These are phyloP conservation scores for Pleurotus pulmonarius DNA, from an alignment of 768 basidiomycete species.

Conservation along the genomic window DNA sequence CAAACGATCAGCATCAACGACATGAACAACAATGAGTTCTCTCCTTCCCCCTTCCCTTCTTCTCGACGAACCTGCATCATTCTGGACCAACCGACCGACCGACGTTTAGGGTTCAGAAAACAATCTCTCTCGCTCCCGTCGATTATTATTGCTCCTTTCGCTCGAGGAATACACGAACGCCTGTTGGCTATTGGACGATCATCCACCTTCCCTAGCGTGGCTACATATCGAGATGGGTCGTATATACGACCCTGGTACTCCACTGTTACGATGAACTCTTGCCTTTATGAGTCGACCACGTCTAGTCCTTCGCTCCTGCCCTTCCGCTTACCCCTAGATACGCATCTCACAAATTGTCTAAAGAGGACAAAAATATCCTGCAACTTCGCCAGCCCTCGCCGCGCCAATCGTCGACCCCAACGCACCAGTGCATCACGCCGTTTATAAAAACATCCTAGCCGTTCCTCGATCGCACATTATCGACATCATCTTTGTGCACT, in stretches of 20 bases:
- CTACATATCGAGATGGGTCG: background rate
- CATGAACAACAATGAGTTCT: too few species aligned
- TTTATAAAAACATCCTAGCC: background rate
- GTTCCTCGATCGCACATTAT: conserved; percentile 1
- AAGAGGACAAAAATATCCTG: background rate
- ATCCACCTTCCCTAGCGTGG: background rate
- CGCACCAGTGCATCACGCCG: background rate
- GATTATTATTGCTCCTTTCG: background rate
- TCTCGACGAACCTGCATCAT: background rate
- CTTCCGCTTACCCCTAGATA: background rate
- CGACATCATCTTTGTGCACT: background rate
- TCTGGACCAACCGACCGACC: too few species aligned
- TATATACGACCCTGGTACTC: background rate
- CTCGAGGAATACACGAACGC: background rate
- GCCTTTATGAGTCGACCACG: too few species aligned
- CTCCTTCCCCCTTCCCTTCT: background rate
- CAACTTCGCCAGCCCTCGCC: too few species aligned
- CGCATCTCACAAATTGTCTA: background rate
- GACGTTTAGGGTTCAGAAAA: too few species aligned
- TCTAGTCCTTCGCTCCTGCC: too few species aligned
- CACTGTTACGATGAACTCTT: background rate
- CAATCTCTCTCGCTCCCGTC: too few species aligned
- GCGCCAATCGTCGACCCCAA: background rate
- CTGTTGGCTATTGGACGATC: background rate
- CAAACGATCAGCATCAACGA: too few species aligned